Conservation (phyloP, 306 rosid genomes). For the Calophaca sinica region DNA sequence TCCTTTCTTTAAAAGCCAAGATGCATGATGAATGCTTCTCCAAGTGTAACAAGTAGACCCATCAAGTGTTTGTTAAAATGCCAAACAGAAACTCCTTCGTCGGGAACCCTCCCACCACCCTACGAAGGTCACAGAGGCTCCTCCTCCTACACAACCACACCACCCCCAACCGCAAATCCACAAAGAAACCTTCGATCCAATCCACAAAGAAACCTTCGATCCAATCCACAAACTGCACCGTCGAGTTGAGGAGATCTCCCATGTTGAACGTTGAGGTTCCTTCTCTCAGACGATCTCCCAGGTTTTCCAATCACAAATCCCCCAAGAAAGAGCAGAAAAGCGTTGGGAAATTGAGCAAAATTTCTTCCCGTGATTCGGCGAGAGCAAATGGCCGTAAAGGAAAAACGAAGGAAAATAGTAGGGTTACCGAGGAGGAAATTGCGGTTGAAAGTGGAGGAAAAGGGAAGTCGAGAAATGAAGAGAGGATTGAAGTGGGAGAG, state of each 20-base stretch:
- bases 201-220: slow-evolving; percentile 20
- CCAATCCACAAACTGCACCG: background rate
- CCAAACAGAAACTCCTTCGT: too few relatives aligned
- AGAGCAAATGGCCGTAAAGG: slow-evolving; percentile 13
- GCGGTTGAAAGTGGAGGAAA: slow-evolving; percentile 26
- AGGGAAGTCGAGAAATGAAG: slow-evolving; percentile 13
- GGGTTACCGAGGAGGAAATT: slow-evolving; percentile 24
- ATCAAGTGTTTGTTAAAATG: too few relatives aligned
- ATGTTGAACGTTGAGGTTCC: slow-evolving; percentile 43
- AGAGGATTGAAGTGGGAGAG: slow-evolving; percentile 27
- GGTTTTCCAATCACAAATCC: slow-evolving; percentile 41
- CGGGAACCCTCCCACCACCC: slow-evolving; percentile 39
- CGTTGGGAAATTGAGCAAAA: slow-evolving; percentile 30
- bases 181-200: too few relatives aligned
- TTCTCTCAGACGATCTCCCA: slow-evolving; percentile 56
- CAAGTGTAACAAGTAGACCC: too few relatives aligned
- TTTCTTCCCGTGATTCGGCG: background rate
- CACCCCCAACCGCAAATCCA: slow-evolving; percentile 12
- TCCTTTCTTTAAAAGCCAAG: too few relatives aligned
- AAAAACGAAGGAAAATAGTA: slow-evolving; percentile 8
- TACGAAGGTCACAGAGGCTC: slow-evolving; percentile 69
- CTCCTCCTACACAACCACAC: slow-evolving; percentile 22
- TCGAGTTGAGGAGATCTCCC: slow-evolving; percentile 46
- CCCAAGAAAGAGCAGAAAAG: background rate
- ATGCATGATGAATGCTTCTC: too few relatives aligned